Base-by-base conservation (phyloP, 2,329 filamentous ascomycete genomes). In the Calcarisporium arbuscula region DNA sequence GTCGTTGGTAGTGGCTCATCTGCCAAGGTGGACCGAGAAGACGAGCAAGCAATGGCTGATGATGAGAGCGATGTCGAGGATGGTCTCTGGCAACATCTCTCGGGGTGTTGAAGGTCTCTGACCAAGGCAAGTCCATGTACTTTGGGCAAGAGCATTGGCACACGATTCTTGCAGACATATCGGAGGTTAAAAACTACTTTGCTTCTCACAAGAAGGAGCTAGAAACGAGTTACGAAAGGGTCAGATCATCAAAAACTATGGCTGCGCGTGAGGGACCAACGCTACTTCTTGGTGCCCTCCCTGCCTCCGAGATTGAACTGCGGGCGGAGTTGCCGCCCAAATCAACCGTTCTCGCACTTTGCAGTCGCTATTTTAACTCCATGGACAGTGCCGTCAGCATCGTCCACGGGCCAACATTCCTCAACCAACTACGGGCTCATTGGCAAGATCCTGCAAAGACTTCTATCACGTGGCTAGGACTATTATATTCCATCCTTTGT, bases 171-270 rank as follows among this genome's bases (percentile, higher is more conserved):
- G 71, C 77, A 47, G 85, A 89, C 58, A 92, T 98, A 44, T 72
- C 85, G 8, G 92, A 98, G 64, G 90, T 98, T 18, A 94, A 90
- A 54, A 89, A 82, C 47, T 95, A 92, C 62, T 96, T 94, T 51
- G 63, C 65, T 14, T 77, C 73, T 22, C 87, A 95, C 61, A 94
- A 92, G 57, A 89, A 92, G 53, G 88, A 95, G 45, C 72, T 90
- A 40, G 86, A 94, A 53, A 80, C 80, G 39, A 88, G 89, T 48
- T 79, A 86, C 47, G 79, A 85, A 48, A 82, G 79, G 48, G 79
- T 94, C 33, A 74, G 81, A 54, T 76, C 77, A 28, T 77, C 77
- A 25, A 86, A 83, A 49, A 71, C 80, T 12, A 63, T 64, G 19
- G 64, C 67, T 3, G 71, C 74, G 19, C 65, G 64, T 23, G 77